Percentiles rank a stretch among this genome's conserved stretches.
Conservation (phyloP, 1,139 yeast species). For the Debaryomyces sp. region DNA sequence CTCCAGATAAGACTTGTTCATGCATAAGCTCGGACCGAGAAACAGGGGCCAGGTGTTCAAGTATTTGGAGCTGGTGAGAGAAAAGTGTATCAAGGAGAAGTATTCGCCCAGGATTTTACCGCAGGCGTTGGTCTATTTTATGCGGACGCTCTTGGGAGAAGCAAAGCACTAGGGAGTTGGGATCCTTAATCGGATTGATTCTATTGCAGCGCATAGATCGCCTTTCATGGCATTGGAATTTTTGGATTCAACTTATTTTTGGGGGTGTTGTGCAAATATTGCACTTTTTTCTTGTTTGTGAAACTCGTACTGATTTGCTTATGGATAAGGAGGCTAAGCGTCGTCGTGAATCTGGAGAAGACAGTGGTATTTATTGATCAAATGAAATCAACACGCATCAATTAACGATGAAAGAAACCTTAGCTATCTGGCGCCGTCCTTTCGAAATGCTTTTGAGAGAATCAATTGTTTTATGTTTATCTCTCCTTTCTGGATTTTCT, state of each 20-base stretch:
- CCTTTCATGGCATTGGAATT: slow-evolving; percentile 35
- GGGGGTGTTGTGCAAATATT: slow-evolving; percentile 30
- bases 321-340: slow-evolving; percentile 37
- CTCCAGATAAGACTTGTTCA: too few relatives aligned
- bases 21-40: too few relatives aligned
- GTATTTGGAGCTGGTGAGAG: too few relatives aligned
- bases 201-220: too few relatives aligned
- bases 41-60: too few relatives aligned
- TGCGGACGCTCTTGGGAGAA: too few relatives aligned
- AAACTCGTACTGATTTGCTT: too few relatives aligned
- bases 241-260: slow-evolving; percentile 40
- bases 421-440: slow-evolving; percentile 34
- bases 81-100: too few relatives aligned
- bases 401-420: slow-evolving; percentile 22
- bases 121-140: too few relatives aligned
- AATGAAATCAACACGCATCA: slow-evolving; percentile 19
- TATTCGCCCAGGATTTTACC: too few relatives aligned
- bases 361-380: slow-evolving; percentile 31
- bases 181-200: too few relatives aligned
- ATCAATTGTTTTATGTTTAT: slow-evolving; percentile 39
- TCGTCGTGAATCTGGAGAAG: slow-evolving; percentile 29
- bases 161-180: too few relatives aligned
- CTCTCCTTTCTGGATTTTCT: slow-evolving; percentile 39
- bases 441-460: slow-evolving; percentile 36
- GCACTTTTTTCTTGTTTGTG: slow-evolving; percentile 33